These are phyloP conservation scores for Globisporangium nagaii DNA, from an alignment of 352 stramenopile genomes.

Conservation along the genomic window DNA sequence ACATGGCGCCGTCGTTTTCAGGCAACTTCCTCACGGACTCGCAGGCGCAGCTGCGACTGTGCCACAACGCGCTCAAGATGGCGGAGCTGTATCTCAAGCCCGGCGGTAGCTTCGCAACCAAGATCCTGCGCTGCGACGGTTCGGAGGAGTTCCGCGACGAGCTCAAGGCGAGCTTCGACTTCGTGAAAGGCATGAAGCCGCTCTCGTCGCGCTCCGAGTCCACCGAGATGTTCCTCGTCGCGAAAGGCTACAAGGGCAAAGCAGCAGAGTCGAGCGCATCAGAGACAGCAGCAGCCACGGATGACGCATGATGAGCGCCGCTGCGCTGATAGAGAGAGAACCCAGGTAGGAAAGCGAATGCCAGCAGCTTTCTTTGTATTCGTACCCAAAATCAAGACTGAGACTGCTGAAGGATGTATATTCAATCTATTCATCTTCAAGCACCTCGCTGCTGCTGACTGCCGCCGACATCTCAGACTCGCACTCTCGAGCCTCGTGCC, in stretches of 20 bases:
- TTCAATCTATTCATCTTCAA: constrained; percentile 14
- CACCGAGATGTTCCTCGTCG: constrained; percentile 82
- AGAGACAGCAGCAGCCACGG: not conserved
- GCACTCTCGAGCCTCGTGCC: not conserved
- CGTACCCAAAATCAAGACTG: not conserved
- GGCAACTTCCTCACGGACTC: constrained; percentile 73
- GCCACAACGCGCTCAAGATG: constrained; percentile 83
- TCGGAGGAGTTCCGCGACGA: constrained; percentile 70
- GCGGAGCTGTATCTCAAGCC: constrained; percentile 74
- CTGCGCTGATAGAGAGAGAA: not conserved
- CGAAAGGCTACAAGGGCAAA: constrained; percentile 52
- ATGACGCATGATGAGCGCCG: too few relatives aligned
- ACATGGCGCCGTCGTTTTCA: constrained; percentile 86
- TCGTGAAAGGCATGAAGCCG: constrained; percentile 80
- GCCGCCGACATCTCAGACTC: too few relatives aligned
- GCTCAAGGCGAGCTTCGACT: constrained; percentile 63
- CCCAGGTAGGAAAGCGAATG: not conserved
- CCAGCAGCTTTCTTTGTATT: not conserved
- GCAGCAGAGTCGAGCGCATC: not conserved
- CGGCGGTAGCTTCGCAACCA: constrained; percentile 74
- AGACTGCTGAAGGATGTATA: constrained; percentile 11
- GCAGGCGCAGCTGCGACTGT: constrained; percentile 77
- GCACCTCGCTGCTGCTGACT: not conserved
- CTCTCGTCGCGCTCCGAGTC: constrained; percentile 73
- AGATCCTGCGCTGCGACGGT: constrained; percentile 75